phyloP scores from a whole-genome alignment of 352 stramenopile species.

The Globisporangium apiculatum region DNA sequence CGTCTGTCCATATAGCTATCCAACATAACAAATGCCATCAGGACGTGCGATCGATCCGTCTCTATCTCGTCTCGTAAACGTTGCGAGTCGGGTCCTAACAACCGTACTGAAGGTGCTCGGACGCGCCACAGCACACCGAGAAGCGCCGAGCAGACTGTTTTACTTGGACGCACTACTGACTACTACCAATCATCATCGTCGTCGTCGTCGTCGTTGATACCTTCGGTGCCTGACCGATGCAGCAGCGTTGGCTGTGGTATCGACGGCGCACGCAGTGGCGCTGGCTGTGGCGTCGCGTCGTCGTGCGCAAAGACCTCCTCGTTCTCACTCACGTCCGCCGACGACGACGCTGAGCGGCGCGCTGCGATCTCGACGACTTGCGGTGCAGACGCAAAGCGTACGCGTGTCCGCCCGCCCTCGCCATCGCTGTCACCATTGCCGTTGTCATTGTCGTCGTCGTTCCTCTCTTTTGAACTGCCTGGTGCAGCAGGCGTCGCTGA shows the following conservation, averaged over 20 bases:
- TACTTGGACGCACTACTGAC: no score
- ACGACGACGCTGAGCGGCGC: neutral
- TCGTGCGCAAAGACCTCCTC: conserved; percentile 5
- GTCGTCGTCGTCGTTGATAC: conserved; percentile 7
- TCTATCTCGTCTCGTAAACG: no score
- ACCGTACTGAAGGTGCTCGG: no score
- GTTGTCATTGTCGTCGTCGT: neutral
- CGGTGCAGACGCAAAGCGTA: conserved; percentile 7
- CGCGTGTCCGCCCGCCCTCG: neutral
- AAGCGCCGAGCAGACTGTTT: no score
- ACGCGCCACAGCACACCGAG: no score
- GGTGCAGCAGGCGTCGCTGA: neutral
- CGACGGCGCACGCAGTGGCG: neutral
- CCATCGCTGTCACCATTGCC: neutral
- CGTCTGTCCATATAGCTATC: no score
- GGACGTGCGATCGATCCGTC: no score
- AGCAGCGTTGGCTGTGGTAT: conserved; percentile 1
- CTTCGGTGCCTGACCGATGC: neutral
- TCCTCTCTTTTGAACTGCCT: neutral
- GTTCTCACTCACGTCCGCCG: conserved; percentile 10
- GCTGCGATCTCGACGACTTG: conserved; percentile 11
- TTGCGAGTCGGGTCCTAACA: no score
- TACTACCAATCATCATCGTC: conserved; percentile 14
- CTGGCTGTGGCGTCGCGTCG: conserved; percentile 4
- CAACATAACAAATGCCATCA: no score